These are phyloP conservation scores for Linderniella brevidens DNA, from an alignment of 257 asterid genomes.

Conservation along the genomic window DNA sequence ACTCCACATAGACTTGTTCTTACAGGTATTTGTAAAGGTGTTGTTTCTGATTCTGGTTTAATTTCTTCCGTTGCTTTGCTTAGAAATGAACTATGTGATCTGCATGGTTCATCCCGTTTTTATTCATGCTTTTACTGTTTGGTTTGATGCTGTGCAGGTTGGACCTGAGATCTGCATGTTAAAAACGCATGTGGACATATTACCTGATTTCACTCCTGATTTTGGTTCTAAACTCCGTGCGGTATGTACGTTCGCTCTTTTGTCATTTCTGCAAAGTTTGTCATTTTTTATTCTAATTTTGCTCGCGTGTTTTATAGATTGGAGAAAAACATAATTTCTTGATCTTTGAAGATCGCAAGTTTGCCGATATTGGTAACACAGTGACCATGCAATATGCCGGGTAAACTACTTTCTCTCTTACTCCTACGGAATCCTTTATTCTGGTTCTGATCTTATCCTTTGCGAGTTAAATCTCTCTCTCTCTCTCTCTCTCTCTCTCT, in stretches of 20 bases:
- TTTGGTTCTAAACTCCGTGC: slow-evolving; percentile 81
- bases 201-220: slow-evolving; percentile 83
- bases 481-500: too few species aligned
- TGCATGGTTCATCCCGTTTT: too few species aligned
- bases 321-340: slow-evolving; percentile 84
- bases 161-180: slow-evolving; percentile 97
- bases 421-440: background rate
- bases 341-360: slow-evolving; percentile 88
- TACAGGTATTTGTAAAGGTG: too few species aligned
- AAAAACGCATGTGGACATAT: slow-evolving; percentile 92
- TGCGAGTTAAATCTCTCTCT: too few species aligned
- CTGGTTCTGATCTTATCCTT: slow-evolving; percentile 11
- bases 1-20: too few species aligned
- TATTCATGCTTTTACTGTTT: slow-evolving; percentile 10
- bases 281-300: background rate
- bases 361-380: slow-evolving; percentile 98
- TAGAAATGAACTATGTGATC: too few species aligned
- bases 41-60: too few species aligned
- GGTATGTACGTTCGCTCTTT: slow-evolving; percentile 28
- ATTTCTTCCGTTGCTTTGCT: too few species aligned
- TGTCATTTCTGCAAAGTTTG: slow-evolving; percentile 5
- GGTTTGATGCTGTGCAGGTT: slow-evolving; percentile 41
- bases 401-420: slow-evolving; percentile 26
- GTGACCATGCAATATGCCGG: slow-evolving; percentile 97
- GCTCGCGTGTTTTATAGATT: slow-evolving; percentile 23